These are phyloP conservation scores for Catharanthus roseus DNA, from an alignment of 257 asterid species.

Conservation along the genomic window DNA sequence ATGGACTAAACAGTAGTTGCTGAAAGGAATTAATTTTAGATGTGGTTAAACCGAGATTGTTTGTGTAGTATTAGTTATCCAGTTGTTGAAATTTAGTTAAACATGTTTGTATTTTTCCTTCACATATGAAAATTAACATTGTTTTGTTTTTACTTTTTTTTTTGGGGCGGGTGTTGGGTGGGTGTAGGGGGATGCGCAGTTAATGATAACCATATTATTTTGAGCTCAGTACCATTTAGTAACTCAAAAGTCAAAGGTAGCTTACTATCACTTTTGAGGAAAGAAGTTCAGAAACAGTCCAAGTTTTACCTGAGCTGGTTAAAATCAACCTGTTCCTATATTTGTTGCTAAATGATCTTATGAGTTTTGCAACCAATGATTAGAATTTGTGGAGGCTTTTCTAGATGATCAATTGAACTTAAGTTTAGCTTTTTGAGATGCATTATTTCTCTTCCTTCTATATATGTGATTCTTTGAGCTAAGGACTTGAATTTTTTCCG, in stretches of 20 bases:
- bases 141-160: no score
- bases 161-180: no score
- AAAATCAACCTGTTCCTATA: no score
- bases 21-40: background rate
- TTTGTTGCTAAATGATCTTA: background rate
- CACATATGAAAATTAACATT: background rate
- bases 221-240: no score
- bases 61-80: background rate
- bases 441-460: background rate
- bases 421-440: background rate
- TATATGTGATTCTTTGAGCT: background rate
- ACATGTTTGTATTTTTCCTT: background rate
- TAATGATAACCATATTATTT: no score
- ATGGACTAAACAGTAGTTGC: no score
- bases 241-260: no score
- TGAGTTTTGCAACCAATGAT: background rate
- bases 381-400: background rate
- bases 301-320: no score
- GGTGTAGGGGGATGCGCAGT: no score
- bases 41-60: background rate
- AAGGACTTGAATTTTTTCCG: background rate
- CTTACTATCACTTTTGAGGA: no score
- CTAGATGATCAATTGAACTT: background rate
- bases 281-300: background rate
- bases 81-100: background rate